Evolutionary conservation across 768 basidiomycete genomes (phyloP).

Genomic region (Boletellus emodensis): DNA sequence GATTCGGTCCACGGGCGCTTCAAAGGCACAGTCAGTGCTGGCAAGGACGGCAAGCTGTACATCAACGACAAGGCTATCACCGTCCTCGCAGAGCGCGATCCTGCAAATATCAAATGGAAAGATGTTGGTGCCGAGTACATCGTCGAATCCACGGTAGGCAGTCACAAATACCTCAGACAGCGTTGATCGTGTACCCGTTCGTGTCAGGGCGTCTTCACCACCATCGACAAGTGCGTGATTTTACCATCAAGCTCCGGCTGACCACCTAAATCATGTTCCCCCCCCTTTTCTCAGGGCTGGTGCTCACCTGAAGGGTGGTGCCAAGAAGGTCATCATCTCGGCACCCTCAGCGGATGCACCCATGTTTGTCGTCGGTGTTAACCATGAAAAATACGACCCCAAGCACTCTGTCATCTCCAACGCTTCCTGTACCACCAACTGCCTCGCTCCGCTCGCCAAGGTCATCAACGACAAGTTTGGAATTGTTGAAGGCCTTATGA

Average conservation of each 20-base stretch:
- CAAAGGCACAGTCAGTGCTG: conserved; percentile 71
- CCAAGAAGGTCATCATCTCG: conserved; percentile 99
- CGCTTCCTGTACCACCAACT: conserved; percentile 99
- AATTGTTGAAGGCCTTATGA: conserved; percentile 97
- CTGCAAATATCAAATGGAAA: conserved; percentile 81
- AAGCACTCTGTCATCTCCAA: conserved; percentile 94
- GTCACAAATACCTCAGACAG: background rate
- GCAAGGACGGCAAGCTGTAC: conserved; percentile 83
- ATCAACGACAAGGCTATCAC: conserved; percentile 76
- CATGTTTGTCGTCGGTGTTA: conserved; percentile 94
- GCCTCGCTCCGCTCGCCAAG: conserved; percentile 98
- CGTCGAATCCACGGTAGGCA: conserved; percentile 87
- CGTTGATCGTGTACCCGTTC: conserved; percentile 2
- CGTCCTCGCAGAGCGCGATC: conserved; percentile 84
- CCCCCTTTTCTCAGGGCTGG: conserved; percentile 53
- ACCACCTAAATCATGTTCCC: conserved; percentile 3
- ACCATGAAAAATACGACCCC: conserved; percentile 88
- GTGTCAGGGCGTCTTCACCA: conserved; percentile 91
- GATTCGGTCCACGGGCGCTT: conserved; percentile 92
- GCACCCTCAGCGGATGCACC: conserved; percentile 97
- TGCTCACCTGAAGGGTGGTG: conserved; percentile 95
- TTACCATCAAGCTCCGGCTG: background rate
- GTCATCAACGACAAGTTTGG: conserved; percentile 96
- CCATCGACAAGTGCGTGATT: conserved; percentile 69
- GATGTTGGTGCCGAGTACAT: conserved; percentile 84